These are phyloP conservation scores for Cladosporium sp. DNA, from an alignment of 2,329 filamentous ascomycete species.

Conservation along the genomic window DNA sequence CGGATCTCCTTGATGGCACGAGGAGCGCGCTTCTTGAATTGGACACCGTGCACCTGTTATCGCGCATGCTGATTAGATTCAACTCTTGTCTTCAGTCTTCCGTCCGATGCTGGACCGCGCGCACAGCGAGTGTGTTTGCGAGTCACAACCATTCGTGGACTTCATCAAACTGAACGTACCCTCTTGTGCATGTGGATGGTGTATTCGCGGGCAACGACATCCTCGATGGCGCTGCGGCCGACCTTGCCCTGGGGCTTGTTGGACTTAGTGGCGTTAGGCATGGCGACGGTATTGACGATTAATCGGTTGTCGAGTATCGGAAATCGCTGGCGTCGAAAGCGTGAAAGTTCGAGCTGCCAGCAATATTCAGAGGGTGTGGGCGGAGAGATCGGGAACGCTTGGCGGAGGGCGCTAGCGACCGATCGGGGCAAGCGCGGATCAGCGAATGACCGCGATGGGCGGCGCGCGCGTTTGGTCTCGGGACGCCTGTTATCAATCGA, in stretches of 20 bases:
- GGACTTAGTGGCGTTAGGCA: conserved; percentile 33
- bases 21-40: conserved; percentile 99
- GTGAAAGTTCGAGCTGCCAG: conserved; percentile 8
- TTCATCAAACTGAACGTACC: conserved; percentile 78
- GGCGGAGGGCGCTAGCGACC: background rate
- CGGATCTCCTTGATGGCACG: conserved; percentile 99
- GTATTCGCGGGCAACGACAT: conserved; percentile 99
- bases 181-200: conserved; percentile 99
- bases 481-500: background rate
- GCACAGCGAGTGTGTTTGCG: conserved; percentile 13
- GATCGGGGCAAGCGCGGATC: no score
- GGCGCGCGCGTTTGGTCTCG: conserved; percentile 1
- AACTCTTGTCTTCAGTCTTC: conserved; percentile 57
- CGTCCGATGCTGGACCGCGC: conserved; percentile 49
- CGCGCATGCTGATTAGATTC: conserved; percentile 32
- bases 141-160: conserved; percentile 53
- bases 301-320: conserved; percentile 13
- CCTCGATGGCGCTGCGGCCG: conserved; percentile 88
- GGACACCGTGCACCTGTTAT: conserved; percentile 84
- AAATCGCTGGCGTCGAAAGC: conserved; percentile 2
- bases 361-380: conserved; percentile 11
- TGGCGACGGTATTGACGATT: conserved; percentile 12
- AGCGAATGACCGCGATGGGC: background rate
- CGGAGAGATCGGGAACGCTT: background rate
- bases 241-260: conserved; percentile 64